Conservation (phyloP, 768 basidiomycete genomes). For the Lentinus brumalis region DNA sequence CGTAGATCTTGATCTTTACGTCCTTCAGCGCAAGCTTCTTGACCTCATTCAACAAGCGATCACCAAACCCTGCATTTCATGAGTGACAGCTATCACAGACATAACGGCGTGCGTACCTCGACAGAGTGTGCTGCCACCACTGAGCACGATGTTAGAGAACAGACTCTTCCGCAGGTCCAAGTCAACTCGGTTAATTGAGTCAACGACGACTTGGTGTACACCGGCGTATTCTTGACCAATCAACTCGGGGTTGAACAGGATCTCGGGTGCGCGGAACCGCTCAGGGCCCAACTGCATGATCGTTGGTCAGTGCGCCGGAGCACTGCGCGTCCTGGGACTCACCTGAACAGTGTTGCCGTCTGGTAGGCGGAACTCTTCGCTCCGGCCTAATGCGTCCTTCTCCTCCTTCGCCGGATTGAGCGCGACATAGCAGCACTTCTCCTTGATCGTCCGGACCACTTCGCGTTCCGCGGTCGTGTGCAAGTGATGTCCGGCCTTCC, state of each 20-base stretch:
- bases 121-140: slow-evolving; percentile 95
- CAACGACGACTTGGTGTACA: slow-evolving; percentile 98
- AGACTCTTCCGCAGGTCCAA: slow-evolving; percentile 93
- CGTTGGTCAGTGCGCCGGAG: slow-evolving; percentile 3
- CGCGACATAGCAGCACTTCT: slow-evolving; percentile 96
- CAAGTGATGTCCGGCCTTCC: slow-evolving; percentile 92
- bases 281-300: slow-evolving; percentile 80
- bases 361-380: slow-evolving; percentile 89
- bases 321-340: slow-evolving; percentile 24
- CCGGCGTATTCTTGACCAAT: slow-evolving; percentile 96
- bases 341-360: slow-evolving; percentile 95
- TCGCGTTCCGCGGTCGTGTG: slow-evolving; percentile 98
- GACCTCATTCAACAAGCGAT: slow-evolving; percentile 93
- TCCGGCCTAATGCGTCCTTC: slow-evolving; percentile 77
- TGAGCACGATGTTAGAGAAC: slow-evolving; percentile 95
- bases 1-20: slow-evolving; percentile 98
- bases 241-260: slow-evolving; percentile 95
- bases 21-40: slow-evolving; percentile 96
- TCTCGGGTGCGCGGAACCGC: slow-evolving; percentile 95
- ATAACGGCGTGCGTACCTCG: slow-evolving; percentile 54
- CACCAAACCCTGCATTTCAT: slow-evolving; percentile 78
- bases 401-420: slow-evolving; percentile 93
- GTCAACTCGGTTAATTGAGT: slow-evolving; percentile 95
- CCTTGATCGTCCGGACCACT: slow-evolving; percentile 96
- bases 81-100: slow-evolving; percentile 24